Evolutionary conservation across 1,284 basidiomycete species (phyloP), one percentile per base, ranked within the genome.

Genomic region (Sanguinoderma infundibulare): DNA sequence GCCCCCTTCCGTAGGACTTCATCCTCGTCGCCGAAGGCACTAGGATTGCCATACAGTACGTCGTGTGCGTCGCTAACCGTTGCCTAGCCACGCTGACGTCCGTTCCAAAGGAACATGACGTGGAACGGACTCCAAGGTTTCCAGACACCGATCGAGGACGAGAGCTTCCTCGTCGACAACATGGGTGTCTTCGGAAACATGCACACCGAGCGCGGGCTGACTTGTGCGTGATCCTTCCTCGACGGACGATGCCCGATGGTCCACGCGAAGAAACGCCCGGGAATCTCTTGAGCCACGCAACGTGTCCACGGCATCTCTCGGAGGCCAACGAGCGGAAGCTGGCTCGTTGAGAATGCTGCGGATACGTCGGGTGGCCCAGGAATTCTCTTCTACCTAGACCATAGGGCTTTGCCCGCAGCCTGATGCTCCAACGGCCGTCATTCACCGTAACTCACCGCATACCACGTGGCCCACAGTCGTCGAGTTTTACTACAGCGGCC

Each of bases 31-130:
- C 83, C 2, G 84, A 85, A 69, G 84, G 84, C 14, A 85, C 83
- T 15, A 75, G 83, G n/a, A 85, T 85, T 60, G 83, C 83, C 14
- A 85, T 86, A 57, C 83, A 86, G 83, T 83, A 60, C 51, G 79
- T 73, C 17, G 14, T 8, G 14, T 3, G 28, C 20, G 17, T 24
- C 44, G 22, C 22, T 1, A 2, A 57, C 39, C 1, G 3, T 7
- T 3, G 2, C 12, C 12, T 38, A 39, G 15, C 36, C 35, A 34
- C 22, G 40, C 36, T 50, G 34, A 44, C 22, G 5, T 3, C 0
- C 24, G 2, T 8, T 38, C n/a, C 26, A 1, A 44, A 76, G 76
- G 52, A 77, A 77, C 60, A 78, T 79, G 77, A 79, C 77, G 2
- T 79, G 77, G 77, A 69, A 72, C 46, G 77, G 77, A 15, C 61